Conservation (phyloP, 2,329 filamentous ascomycete genomes). For the Knufia fluminis region DNA sequence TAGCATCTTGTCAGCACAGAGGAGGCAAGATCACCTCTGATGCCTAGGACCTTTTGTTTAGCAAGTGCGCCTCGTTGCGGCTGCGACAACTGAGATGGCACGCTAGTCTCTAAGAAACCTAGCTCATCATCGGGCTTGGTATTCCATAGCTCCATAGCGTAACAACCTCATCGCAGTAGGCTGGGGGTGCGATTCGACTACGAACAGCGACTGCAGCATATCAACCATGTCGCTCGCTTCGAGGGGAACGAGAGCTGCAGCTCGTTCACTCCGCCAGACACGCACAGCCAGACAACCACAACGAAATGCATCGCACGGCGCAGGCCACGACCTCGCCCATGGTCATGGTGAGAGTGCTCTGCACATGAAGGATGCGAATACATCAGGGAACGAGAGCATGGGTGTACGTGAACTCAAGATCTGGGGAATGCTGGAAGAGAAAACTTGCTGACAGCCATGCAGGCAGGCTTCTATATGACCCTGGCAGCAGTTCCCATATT, state of each 20-base stretch:
- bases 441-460: constrained; percentile 19
- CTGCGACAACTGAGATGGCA: too few relatives aligned
- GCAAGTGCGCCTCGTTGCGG: too few relatives aligned
- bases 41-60: too few relatives aligned
- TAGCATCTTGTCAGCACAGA: too few relatives aligned
- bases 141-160: background rate
- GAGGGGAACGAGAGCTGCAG: constrained; percentile 22
- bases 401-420: constrained; percentile 31
- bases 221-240: constrained; percentile 18
- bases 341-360: constrained; percentile 25
- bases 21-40: too few relatives aligned
- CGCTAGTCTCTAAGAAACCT: background rate
- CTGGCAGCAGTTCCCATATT: constrained; percentile 34
- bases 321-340: constrained; percentile 24
- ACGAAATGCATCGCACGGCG: constrained; percentile 35
- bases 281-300: constrained; percentile 27
- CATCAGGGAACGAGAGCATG: constrained; percentile 38
- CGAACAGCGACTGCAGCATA: constrained; percentile 13
- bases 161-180: background rate
- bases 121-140: background rate
- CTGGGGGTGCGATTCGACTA: background rate
- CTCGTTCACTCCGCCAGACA: constrained; percentile 18
- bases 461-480: constrained; percentile 41
- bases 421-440: constrained; percentile 12
- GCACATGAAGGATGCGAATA: constrained; percentile 21